Conservation (phyloP, 768 basidiomycete species). For the Infundibulicybe gibba region DNA sequence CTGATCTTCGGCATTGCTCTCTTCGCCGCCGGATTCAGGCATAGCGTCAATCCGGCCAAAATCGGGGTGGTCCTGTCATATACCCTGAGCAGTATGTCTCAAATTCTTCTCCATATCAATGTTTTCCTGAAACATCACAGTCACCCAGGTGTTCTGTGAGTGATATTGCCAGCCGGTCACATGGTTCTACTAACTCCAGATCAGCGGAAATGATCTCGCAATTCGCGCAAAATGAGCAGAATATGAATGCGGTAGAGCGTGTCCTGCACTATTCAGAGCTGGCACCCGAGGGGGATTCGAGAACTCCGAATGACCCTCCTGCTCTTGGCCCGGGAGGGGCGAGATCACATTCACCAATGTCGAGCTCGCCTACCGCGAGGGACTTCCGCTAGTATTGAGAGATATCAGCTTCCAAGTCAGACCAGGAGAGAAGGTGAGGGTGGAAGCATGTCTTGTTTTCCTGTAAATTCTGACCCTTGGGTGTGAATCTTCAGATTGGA, state of each 20-base stretch:
- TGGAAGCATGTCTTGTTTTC: slow-evolving; percentile 1
- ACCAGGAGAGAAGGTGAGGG: slow-evolving; percentile 69
- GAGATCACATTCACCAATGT: slow-evolving; percentile 53
- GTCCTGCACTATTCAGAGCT: slow-evolving; percentile 68
- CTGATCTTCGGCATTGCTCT: slow-evolving; percentile 67
- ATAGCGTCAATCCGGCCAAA: slow-evolving; percentile 39
- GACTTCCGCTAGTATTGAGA: slow-evolving; percentile 62
- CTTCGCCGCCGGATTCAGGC: slow-evolving; percentile 63
- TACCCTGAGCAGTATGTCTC: slow-evolving; percentile 38
- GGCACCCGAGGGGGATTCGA: slow-evolving; percentile 45
- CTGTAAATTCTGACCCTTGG: neutral
- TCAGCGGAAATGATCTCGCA: slow-evolving; percentile 51
- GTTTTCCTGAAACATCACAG: slow-evolving; percentile 18
- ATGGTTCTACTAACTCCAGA: slow-evolving; percentile 2
- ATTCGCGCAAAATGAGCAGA: slow-evolving; percentile 62
- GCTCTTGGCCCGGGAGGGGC: slow-evolving; percentile 50
- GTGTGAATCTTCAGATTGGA: slow-evolving; percentile 30
- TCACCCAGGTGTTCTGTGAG: slow-evolving; percentile 53
- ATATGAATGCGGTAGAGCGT: slow-evolving; percentile 73
- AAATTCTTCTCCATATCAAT: neutral
- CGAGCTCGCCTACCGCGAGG: slow-evolving; percentile 54
- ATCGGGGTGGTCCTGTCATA: slow-evolving; percentile 56
- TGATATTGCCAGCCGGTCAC: neutral
- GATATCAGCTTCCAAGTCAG: slow-evolving; percentile 51
- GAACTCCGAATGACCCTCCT: slow-evolving; percentile 41